Percentiles rank a stretch among this genome's conserved stretches.
Conservation (phyloP, 2,329 filamentous ascomycete species). For the Ceratocystis huliohia region DNA sequence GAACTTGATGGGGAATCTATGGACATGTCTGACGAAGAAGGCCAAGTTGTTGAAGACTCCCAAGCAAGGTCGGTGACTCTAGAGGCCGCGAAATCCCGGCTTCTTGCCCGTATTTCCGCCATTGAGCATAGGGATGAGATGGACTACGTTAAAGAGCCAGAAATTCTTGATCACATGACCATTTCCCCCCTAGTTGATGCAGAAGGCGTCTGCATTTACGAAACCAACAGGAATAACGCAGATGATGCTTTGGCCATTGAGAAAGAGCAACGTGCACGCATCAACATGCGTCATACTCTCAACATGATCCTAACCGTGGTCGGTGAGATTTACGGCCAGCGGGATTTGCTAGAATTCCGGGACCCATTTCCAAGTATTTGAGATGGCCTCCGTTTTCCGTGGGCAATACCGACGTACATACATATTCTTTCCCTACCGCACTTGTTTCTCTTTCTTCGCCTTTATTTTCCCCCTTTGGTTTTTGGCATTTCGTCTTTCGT, state of each 20-base stretch:
- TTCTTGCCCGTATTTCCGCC: constrained; percentile 35
- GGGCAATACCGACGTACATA: not conserved
- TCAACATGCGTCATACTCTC: constrained; percentile 56
- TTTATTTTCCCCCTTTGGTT: no score
- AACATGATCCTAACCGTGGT: constrained; percentile 86
- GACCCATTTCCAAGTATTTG: constrained; percentile 43
- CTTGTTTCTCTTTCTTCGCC: not conserved
- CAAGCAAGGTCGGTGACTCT: constrained; percentile 28
- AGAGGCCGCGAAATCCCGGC: constrained; percentile 36
- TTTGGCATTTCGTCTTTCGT: no score
- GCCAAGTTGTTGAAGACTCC: constrained; percentile 25
- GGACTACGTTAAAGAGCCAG: constrained; percentile 26
- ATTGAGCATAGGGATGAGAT: not conserved
- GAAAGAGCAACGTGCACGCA: constrained; percentile 29
- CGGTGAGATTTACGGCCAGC: constrained; percentile 80
- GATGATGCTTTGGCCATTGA: constrained; percentile 25
- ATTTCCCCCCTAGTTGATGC: constrained; percentile 21
- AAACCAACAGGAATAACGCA: constrained; percentile 21
- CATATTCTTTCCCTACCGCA: not conserved
- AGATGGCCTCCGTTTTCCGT: not conserved
- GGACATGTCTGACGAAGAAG: constrained; percentile 34
- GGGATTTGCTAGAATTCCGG: constrained; percentile 67
- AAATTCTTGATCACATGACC: constrained; percentile 23
- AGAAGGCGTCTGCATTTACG: constrained; percentile 25
- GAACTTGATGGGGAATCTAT: constrained; percentile 29